A percentile compares a stretch with the other conserved stretches of the same genome.
These are phyloP conservation scores for Brassica rapa DNA, from an alignment of 345 rosid species.

Conservation along the genomic window DNA sequence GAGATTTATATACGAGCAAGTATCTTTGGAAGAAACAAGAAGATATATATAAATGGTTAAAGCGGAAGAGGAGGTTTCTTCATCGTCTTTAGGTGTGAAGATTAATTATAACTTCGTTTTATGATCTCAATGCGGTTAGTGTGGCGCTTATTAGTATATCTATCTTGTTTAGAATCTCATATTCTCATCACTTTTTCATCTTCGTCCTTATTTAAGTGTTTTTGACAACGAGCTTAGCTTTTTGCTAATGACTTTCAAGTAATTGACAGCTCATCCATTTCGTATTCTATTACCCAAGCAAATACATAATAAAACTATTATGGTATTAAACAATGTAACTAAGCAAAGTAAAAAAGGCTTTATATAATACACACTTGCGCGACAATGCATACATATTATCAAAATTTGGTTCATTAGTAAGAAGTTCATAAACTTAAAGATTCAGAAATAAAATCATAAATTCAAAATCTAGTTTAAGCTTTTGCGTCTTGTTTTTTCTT, in stretches of 20 bases:
- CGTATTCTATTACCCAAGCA: background rate
- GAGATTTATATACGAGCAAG: slow-evolving; percentile 13
- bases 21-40: background rate
- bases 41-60: slow-evolving; percentile 18
- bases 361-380: background rate
- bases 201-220: background rate
- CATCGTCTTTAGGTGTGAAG: slow-evolving; percentile 38
- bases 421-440: no score
- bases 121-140: slow-evolving; percentile 25
- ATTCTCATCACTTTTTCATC: background rate
- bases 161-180: slow-evolving; percentile 7
- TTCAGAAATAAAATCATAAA: no score
- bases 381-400: no score
- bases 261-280: slow-evolving; percentile 13
- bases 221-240: background rate
- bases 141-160: slow-evolving; percentile 3
- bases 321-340: background rate
- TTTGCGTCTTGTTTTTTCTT: no score
- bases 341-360: background rate
- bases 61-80: slow-evolving; percentile 32
- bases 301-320: background rate
- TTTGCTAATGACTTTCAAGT: background rate
- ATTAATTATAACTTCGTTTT: slow-evolving; percentile 19
- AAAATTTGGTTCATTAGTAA: no score
- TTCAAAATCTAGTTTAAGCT: no score